These are phyloP conservation scores for Leucoagaricus sp. DNA, from an alignment of 1,284 basidiomycete genomes.

Conservation along the genomic window DNA sequence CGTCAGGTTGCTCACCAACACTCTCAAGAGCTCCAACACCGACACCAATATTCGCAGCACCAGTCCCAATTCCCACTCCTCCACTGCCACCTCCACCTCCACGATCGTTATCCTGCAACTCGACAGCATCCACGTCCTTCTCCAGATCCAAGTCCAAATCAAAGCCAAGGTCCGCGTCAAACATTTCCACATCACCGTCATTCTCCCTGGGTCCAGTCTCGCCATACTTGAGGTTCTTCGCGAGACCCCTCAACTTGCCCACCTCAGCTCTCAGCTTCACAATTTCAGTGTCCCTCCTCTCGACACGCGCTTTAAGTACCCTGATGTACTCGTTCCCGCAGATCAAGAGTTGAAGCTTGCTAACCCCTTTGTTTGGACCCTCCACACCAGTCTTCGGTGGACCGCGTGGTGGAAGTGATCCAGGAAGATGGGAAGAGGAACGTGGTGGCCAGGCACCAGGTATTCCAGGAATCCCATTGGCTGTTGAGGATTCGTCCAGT, in stretches of 20 bases:
- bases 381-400: constrained; percentile 84
- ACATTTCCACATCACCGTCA: constrained; percentile 35
- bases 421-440: constrained; percentile 62
- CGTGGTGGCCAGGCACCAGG: constrained; percentile 15
- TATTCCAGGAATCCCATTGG: constrained; percentile 16
- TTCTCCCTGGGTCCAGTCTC: constrained; percentile 23
- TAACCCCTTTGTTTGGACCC: constrained; percentile 93
- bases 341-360: constrained; percentile 90
- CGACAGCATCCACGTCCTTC: constrained; percentile 41
- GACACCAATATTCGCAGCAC: background rate
- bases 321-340: constrained; percentile 89
- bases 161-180: constrained; percentile 39
- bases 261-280: constrained; percentile 71
- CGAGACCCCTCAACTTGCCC: constrained; percentile 51
- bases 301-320: constrained; percentile 75
- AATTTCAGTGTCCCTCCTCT: constrained; percentile 85
- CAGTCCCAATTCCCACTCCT: background rate
- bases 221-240: constrained; percentile 32
- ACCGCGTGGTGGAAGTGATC: constrained; percentile 82
- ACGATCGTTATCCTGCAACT: constrained; percentile 15
- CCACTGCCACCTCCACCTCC: background rate
- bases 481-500: constrained; percentile 16
- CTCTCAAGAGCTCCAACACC: constrained; percentile 6
- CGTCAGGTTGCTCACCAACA: constrained; percentile 11
- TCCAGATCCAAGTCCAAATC: constrained; percentile 44